phyloP scores from a whole-genome alignment of 495 filamentous ascomycete genomes.

The Chaetomium fimeti region DNA sequence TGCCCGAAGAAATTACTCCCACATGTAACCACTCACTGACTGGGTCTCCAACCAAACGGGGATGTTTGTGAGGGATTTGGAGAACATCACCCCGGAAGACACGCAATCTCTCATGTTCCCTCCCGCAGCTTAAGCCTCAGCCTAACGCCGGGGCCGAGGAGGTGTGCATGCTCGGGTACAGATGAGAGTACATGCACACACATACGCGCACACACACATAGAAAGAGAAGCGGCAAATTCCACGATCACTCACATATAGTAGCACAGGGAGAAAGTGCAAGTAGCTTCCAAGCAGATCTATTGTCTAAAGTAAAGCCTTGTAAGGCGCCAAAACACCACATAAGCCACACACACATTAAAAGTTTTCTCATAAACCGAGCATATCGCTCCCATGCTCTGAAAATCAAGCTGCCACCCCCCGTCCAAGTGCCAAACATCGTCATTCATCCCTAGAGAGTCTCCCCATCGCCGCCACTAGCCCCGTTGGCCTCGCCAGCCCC shows the following conservation, averaged over 20 bases:
- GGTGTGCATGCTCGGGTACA: no score
- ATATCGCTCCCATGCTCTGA: background rate
- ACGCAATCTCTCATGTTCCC: no score
- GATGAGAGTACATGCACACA: background rate
- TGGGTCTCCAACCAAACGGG: no score
- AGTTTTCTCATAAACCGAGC: slow-evolving; percentile 4
- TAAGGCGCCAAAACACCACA: slow-evolving; percentile 2
- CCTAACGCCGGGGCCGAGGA: no score
- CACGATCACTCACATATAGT: background rate
- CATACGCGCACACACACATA: background rate
- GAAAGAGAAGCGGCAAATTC: background rate
- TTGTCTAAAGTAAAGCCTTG: slow-evolving; percentile 7
- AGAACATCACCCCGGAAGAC: no score
- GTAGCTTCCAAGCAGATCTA: background rate
- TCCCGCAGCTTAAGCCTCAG: no score
- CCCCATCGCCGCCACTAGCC: background rate
- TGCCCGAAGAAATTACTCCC: no score
- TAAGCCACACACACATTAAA: slow-evolving; percentile 5
- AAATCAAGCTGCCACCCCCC: background rate
- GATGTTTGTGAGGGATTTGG: no score
- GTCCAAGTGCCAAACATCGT: background rate
- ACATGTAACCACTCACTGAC: no score
- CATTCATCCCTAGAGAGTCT: slow-evolving; percentile 6
- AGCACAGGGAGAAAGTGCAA: background rate
- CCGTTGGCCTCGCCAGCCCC: slow-evolving; percentile 12